phyloP scores from a whole-genome alignment of 352 stramenopile species.

The Globisporangium paroecandrum region DNA sequence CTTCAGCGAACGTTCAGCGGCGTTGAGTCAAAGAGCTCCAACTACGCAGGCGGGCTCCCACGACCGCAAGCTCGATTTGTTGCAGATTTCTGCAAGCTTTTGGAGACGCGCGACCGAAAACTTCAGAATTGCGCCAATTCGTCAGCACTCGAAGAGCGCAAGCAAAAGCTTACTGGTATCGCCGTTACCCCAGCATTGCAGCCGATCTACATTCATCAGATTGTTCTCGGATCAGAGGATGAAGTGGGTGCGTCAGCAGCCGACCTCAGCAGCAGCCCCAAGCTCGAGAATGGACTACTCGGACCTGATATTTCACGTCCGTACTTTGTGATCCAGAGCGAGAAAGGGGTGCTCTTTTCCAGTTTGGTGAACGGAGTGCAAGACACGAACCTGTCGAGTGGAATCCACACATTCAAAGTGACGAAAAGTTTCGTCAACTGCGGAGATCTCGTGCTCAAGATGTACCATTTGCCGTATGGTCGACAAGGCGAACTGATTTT shows the following conservation, averaged over 20 bases:
- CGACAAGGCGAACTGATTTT: conserved; percentile 80
- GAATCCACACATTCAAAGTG: conserved; percentile 65
- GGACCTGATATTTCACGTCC: conserved; percentile 42
- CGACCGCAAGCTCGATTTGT: conserved; percentile 78
- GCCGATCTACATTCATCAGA: conserved; percentile 77
- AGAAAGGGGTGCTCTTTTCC: conserved; percentile 84
- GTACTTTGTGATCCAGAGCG: conserved; percentile 86
- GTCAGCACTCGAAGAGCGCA: conserved; percentile 52
- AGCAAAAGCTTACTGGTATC: conserved; percentile 77
- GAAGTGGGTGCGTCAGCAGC: conserved; percentile 18
- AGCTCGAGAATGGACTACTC: conserved; percentile 10
- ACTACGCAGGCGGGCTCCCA: conserved; percentile 61
- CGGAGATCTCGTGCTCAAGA: conserved; percentile 73
- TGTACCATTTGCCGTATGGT: conserved; percentile 87
- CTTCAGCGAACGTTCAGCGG: conserved; percentile 76
- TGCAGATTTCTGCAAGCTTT: conserved; percentile 67
- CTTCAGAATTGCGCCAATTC: conserved; percentile 44
- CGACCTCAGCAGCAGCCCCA: conserved; percentile 5
- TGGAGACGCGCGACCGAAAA: conserved; percentile 72
- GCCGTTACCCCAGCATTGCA: conserved; percentile 65
- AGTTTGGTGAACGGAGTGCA: conserved; percentile 82
- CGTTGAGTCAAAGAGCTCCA: conserved; percentile 62
- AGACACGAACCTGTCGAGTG: conserved; percentile 52
- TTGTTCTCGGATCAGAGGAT: conserved; percentile 44
- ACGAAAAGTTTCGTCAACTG: conserved; percentile 56